Evolutionary conservation across 352 stramenopile species (phyloP), one percentile per base, ranked within the genome.

Genomic region (Phytophthora ramorum): DNA sequence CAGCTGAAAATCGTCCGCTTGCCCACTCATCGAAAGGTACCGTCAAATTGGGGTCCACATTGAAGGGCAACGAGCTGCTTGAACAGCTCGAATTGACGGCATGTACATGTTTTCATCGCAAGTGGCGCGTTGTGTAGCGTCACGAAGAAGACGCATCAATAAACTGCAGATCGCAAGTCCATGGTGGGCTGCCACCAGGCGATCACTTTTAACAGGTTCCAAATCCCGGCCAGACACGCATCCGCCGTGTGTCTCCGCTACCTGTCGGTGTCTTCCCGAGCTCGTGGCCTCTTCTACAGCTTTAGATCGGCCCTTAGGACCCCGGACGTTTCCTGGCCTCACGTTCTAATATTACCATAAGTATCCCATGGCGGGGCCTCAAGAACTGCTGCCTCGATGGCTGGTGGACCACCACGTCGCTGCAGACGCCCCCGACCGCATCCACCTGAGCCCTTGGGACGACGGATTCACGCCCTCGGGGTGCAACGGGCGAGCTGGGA

Each of bases 401-500:
- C 43, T 80, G 7, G 22, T 71, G 14, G 22, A 73, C 4, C 58
- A 71, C 28, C 49, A 77, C 57, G 30, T 54, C 30, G 30, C 48
- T 32, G 59, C 19, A 32, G 24, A 49, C 51, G 48, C 12, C 61
- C 78, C 43, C 38, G 64, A 58, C 4, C 69, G 30, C 55, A 70
- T 69, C 52, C 57, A 38, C 45, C 51, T 85, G n/a, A 53, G 40
- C 35, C 43, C 51, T 16, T 92, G 76, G 71, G 71, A 87, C 65
- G 85, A 91, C 30, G 77, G 75, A 17, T 92, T 93, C 63, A 87
- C 71, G 6, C 82, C 85, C 3, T 88, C 78, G 13, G 85, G 81
- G 2, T 87, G 77, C 63, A 67, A 66, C 32, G 48, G 30, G 16
- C 71, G 70, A 10, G 61, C 68, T 16, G 70, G 73, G 3, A 81